These are phyloP conservation scores for Plasmopara muralis DNA, from an alignment of 352 stramenopile species.

Conservation along the genomic window DNA sequence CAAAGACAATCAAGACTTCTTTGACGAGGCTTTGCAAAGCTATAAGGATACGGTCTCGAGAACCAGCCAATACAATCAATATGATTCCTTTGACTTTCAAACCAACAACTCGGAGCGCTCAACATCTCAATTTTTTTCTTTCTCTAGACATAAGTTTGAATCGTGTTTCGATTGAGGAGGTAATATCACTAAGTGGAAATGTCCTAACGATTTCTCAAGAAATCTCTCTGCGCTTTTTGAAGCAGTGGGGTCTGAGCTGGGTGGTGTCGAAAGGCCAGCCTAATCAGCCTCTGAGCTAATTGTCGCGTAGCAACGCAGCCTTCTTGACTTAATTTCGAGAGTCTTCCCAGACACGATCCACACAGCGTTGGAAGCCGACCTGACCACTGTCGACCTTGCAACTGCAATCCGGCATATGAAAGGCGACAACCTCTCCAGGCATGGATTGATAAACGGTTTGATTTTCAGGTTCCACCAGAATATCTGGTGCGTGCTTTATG, in stretches of 20 bases:
- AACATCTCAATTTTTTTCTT: background rate
- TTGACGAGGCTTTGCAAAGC: background rate
- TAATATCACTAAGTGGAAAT: background rate
- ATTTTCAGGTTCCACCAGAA: background rate
- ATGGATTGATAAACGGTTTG: background rate
- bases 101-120: background rate
- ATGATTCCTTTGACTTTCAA: background rate
- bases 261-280: background rate
- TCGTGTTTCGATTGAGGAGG: background rate
- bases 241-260: background rate
- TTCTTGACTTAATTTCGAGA: background rate
- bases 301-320: background rate
- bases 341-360: background rate
- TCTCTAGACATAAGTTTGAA: background rate
- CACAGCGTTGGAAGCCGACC: background rate
- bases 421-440: background rate
- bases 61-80: background rate
- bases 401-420: background rate
- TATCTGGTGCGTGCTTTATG: background rate
- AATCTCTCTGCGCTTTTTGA: background rate
- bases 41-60: slow-evolving; percentile 1
- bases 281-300: background rate
- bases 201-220: slow-evolving; percentile 1
- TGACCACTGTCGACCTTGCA: background rate
- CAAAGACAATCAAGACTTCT: background rate